Percentiles rank a stretch among this genome's conserved stretches.
Conservation (phyloP, 2,329 filamentous ascomycete genomes). For the Fusarium brachygibbosum region DNA sequence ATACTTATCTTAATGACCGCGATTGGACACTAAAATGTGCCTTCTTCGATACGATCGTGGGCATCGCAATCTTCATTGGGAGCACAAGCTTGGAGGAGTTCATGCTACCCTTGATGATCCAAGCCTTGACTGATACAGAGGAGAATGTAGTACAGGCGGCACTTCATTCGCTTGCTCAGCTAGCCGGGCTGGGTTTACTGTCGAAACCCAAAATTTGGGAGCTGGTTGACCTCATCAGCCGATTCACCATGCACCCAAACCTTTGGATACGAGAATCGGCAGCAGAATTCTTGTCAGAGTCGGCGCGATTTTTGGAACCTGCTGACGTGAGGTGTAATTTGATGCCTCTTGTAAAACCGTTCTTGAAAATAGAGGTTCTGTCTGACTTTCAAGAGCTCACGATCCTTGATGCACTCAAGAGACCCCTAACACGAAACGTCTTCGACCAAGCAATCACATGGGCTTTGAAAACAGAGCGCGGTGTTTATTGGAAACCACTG, state of each 20-base stretch:
- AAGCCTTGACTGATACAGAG: slow-evolving; percentile 91
- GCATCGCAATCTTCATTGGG: slow-evolving; percentile 90
- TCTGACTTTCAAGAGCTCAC: slow-evolving; percentile 77
- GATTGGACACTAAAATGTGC: slow-evolving; percentile 98
- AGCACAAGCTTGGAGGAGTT: slow-evolving; percentile 93
- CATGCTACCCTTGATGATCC: slow-evolving; percentile 94
- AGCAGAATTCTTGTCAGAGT: slow-evolving; percentile 83
- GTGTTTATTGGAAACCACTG: slow-evolving; percentile 87
- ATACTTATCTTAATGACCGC: slow-evolving; percentile 95
- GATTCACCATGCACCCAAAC: slow-evolving; percentile 94
- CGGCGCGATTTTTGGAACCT: slow-evolving; percentile 79
- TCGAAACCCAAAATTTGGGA: slow-evolving; percentile 90
- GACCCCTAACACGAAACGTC: slow-evolving; percentile 81
- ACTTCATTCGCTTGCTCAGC: slow-evolving; percentile 86
- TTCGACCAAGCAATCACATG: slow-evolving; percentile 89
- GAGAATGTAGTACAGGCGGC: slow-evolving; percentile 95
- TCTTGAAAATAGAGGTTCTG: slow-evolving; percentile 79
- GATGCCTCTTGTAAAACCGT: slow-evolving; percentile 83
- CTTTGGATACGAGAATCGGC: slow-evolving; percentile 94
- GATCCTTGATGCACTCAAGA: slow-evolving; percentile 85
- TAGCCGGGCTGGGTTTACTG: slow-evolving; percentile 89
- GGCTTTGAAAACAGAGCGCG: slow-evolving; percentile 84
- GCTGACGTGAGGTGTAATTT: slow-evolving; percentile 89
- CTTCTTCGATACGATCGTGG: slow-evolving; percentile 95
- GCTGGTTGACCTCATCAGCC: slow-evolving; percentile 82